Base-by-base conservation (phyloP, 1,139 yeast genomes). In the Kodamaea alishanica region DNA sequence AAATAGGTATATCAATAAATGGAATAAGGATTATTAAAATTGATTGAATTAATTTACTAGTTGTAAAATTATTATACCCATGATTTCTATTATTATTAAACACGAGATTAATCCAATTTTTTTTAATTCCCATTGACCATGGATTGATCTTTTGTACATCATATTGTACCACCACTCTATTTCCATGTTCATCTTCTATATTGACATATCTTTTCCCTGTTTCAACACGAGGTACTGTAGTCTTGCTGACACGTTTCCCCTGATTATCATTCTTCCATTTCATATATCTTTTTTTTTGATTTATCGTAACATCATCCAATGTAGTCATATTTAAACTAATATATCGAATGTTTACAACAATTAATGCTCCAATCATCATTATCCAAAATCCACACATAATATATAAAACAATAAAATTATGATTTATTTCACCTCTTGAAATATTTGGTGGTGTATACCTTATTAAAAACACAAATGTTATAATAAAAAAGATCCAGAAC, bases 251-350 rank as follows among this genome's bases (percentile, higher is more conserved):
- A 2, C 35, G 26, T 32, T 38, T 41, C 24, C 42, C 41, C 34
- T 38, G 37, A 45, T 34, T 37, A 27, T 49, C 41, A 10, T 34
- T 28, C 28, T 52, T 44, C 62, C 63, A 62, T 26, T 60, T 40
- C 8, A 37, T 24, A 37, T 60, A 56, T 11, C 54, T 41, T 15
- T 48, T 54, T 9, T 56, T 54, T 39, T 63, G 65, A 31, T 55
- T 60, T 10, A 45, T 26, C 12, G 54, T 44, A 34, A 51, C 35
- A 10, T 53, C 57, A 35, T 55, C 55, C 35, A 51, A 42, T 50
- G 85, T 72, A 2, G 83, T 73, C 42, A 66, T 57, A 47, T 80
- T 79, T 9, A 41, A 44, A 4, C 46, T 36, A 27, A 77, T 60
- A 49, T 72, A 73, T 28, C 59, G 49, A 2, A 70, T 11, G 50